These are phyloP conservation scores for Hibiscus syriacus DNA, from an alignment of 345 rosid genomes.

Conservation along the genomic window DNA sequence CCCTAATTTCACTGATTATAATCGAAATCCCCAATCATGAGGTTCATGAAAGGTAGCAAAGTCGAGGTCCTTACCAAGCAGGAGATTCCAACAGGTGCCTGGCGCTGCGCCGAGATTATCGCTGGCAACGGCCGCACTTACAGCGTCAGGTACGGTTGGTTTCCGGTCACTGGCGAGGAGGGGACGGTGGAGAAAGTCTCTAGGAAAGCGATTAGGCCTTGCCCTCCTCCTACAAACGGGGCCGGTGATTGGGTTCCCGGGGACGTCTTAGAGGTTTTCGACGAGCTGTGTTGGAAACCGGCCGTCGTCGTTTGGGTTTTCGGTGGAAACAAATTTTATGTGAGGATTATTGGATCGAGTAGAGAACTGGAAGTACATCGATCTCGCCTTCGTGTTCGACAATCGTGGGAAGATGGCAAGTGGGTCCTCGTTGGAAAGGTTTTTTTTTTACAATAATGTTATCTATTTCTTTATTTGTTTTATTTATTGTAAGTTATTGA, in stretches of 20 bases:
- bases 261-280: constrained; percentile 11
- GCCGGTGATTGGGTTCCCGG: constrained; percentile 4
- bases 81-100: constrained; percentile 37
- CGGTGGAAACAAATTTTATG: neutral
- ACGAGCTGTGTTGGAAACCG: constrained; percentile 8
- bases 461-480: neutral
- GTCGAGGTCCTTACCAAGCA: constrained; percentile 52
- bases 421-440: constrained; percentile 17
- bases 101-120: constrained; percentile 51
- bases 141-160: constrained; percentile 31
- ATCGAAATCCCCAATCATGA: constrained; percentile 27
- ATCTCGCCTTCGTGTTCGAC: constrained; percentile 7
- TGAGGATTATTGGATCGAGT: constrained; percentile 7
- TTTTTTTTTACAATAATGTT: neutral
- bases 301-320: constrained; percentile 1
- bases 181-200: constrained; percentile 35
- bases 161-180: neutral
- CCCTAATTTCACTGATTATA: neutral
- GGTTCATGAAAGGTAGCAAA: constrained; percentile 48
- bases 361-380: neutral
- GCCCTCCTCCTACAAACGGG: constrained; percentile 30
- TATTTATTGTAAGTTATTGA: neutral
- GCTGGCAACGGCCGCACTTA: constrained; percentile 56
- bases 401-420: constrained; percentile 11
- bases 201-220: constrained; percentile 58